Evolutionary conservation across 768 basidiomycete species (phyloP).

Genomic region (Calocera viscosa): DNA sequence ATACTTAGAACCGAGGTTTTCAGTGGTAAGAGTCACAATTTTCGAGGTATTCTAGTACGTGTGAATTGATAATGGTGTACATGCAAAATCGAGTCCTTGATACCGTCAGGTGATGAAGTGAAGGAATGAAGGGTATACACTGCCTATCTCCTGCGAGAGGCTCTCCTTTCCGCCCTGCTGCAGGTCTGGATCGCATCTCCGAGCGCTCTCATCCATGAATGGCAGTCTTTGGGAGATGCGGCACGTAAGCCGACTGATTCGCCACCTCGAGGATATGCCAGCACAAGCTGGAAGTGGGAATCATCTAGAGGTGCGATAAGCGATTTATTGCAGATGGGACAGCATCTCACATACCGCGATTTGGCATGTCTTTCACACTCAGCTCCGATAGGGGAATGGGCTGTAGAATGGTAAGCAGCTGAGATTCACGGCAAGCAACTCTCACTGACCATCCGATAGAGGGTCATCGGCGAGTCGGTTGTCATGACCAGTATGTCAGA

Average conservation of each 20-base stretch:
- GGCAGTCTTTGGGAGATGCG: slow-evolving; percentile 45
- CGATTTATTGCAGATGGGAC: neutral
- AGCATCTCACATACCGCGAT: neutral
- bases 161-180: slow-evolving; percentile 16
- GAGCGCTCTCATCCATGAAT: slow-evolving; percentile 39
- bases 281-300: slow-evolving; percentile 48
- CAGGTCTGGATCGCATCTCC: slow-evolving; percentile 27
- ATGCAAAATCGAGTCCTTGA: neutral
- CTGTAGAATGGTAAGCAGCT: slow-evolving; percentile 11
- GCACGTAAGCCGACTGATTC: slow-evolving; percentile 54
- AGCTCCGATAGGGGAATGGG: slow-evolving; percentile 23
- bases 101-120: neutral
- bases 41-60: too few species aligned
- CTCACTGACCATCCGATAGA: slow-evolving; percentile 69
- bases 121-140: neutral
- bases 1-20: too few species aligned
- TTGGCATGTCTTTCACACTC: slow-evolving; percentile 11
- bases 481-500: slow-evolving; percentile 82
- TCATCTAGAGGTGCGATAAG: slow-evolving; percentile 40
- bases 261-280: slow-evolving; percentile 62
- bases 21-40: too few species aligned
- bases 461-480: slow-evolving; percentile 50
- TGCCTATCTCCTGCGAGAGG: slow-evolving; percentile 6
- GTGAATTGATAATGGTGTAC: too few species aligned
- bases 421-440: neutral